These are phyloP conservation scores for Lipomyces sp. DNA, from an alignment of 805 yeast genomes.

Conservation along the genomic window DNA sequence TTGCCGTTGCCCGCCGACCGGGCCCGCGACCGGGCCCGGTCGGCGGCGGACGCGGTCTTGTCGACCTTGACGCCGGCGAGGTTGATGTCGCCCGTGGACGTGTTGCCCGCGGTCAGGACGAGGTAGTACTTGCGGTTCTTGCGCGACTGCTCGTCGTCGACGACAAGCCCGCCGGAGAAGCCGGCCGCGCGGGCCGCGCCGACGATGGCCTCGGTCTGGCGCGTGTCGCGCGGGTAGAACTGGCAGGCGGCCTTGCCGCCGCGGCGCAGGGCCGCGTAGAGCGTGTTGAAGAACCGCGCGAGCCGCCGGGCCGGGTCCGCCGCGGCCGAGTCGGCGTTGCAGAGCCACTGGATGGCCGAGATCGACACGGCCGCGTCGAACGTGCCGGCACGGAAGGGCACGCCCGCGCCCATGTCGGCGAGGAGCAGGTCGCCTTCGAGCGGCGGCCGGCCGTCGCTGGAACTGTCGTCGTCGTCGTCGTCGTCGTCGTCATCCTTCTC, in stretches of 20 bases:
- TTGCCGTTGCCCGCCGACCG: constrained; percentile 38
- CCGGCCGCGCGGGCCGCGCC: constrained; percentile 90
- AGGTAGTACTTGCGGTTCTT: constrained; percentile 87
- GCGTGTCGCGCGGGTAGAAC: constrained; percentile 89
- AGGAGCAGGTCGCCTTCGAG: constrained; percentile 74
- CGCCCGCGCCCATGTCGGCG: constrained; percentile 89
- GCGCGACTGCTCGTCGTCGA: constrained; percentile 91
- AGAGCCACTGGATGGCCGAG: constrained; percentile 95
- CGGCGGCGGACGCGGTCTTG: constrained; percentile 43
- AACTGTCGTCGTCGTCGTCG: too few relatives aligned
- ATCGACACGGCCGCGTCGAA: constrained; percentile 96
- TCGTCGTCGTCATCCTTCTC: too few relatives aligned
- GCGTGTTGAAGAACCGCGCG: constrained; percentile 77
- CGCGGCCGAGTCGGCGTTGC: constrained; percentile 84
- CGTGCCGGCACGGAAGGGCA: constrained; percentile 93
- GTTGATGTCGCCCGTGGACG: constrained; percentile 55
- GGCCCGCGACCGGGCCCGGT: background rate
- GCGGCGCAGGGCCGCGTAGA: constrained; percentile 78
- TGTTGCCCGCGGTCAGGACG: constrained; percentile 79
- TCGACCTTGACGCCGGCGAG: constrained; percentile 80
- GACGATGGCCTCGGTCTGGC: constrained; percentile 72
- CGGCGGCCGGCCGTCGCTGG: too few relatives aligned
- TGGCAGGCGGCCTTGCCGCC: constrained; percentile 98
- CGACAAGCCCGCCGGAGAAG: constrained; percentile 90
- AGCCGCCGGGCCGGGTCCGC: constrained; percentile 83